Evolutionary conservation across 2,329 filamentous ascomycete species (phyloP), one percentile per base, ranked within the genome.

Genomic region (Bipolaris gigantea): DNA sequence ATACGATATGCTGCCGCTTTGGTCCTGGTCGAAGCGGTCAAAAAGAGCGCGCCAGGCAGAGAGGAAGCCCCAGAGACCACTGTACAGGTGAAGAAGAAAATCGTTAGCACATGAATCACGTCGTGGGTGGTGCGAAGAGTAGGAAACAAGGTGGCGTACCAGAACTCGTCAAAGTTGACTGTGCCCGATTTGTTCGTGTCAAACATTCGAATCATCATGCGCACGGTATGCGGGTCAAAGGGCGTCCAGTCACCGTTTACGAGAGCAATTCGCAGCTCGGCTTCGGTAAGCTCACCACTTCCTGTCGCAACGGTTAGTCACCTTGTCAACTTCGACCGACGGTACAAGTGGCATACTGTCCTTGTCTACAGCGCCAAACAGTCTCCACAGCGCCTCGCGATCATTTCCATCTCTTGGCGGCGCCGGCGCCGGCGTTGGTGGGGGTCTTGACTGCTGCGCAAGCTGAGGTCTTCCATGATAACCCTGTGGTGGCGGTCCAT

Each of bases 121-220:
- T 4, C 34, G 21, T 36, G 13, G 16, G 11, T n/a, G 32, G 10
- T 18, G 15, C 32, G 32, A 43, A 11, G 8, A 13, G 13, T 8
- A 6, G 23, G 34, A 18, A 30, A 39, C 34, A 27, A 7, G 4
- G 4, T 19, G 59, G 70, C 43, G 50, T 67, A 80, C 78, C 92
- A 95, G 75, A 99, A 99, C 76, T 97, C 94, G 61, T 94, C 88
- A 74, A 96, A 97, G 57, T 89, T 92, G 73, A 99, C 95, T 13
- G 89, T 89, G 47, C 92, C 92, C 58, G 85, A 89, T 65, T 90
- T 88, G 76, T 97, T 90, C 54, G 89, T 90, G 77, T 97, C 93
- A 77, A 99, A 99, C 94, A 99, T 97, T 71, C 92, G 89, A 64
- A 99, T 97, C 92, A 99, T 97, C 90, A 97, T 96, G 70, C 89